Evolutionary conservation across 805 yeast genomes (phyloP).

Genomic region (Nakazawaea holstii): DNA sequence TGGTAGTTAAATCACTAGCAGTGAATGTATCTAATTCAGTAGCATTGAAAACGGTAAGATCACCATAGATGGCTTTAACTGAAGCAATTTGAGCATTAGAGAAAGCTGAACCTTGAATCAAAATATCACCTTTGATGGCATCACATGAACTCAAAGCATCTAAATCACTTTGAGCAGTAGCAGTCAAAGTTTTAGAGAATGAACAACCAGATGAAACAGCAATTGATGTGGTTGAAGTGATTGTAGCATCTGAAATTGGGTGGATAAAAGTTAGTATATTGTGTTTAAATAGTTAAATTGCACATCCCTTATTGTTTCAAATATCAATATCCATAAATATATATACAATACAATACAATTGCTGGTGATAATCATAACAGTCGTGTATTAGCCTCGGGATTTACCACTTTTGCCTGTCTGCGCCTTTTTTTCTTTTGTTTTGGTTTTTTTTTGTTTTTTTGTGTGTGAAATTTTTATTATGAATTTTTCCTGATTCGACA

Average conservation of each 20-base stretch:
- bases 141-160: slow-evolving; percentile 69
- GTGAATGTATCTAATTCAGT: slow-evolving; percentile 55
- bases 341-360: neutral
- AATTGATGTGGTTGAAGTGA: slow-evolving; percentile 42
- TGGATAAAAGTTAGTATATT: slow-evolving; percentile 1
- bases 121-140: slow-evolving; percentile 75
- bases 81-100: slow-evolving; percentile 67
- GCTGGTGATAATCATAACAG: neutral
- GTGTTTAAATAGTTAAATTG: too few relatives aligned
- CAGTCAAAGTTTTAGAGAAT: slow-evolving; percentile 56
- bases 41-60: slow-evolving; percentile 61
- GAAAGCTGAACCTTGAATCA: slow-evolving; percentile 54
- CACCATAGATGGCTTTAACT: slow-evolving; percentile 74
- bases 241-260: slow-evolving; percentile 38
- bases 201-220: slow-evolving; percentile 59
- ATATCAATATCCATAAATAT: neutral
- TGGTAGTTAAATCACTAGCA: slow-evolving; percentile 74
- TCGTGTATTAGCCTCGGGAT: slow-evolving; percentile 5
- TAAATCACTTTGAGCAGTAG: slow-evolving; percentile 74
- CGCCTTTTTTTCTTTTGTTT: neutral
- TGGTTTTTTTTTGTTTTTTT: too few relatives aligned
- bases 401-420: neutral
- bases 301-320: neutral
- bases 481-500: neutral
- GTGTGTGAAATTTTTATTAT: neutral